Evolutionary conservation across 2,329 filamentous ascomycete species (phyloP).

Genomic region (Epichloe baconii): DNA sequence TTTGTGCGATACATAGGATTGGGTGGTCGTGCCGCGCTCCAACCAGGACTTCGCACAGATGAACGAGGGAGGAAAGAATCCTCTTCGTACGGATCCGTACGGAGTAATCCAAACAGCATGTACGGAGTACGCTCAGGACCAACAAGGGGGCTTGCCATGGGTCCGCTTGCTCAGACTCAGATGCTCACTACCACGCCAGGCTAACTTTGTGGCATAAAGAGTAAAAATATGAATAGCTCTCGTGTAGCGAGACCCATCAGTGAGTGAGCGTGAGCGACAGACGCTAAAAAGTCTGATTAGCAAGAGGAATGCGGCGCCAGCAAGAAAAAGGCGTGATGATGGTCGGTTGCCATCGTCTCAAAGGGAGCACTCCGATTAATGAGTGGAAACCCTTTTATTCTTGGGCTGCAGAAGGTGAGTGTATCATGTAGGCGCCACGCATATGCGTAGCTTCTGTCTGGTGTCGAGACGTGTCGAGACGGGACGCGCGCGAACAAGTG

Average conservation of each 20-base stretch:
- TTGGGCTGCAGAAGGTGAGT: neutral
- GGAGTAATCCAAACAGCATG: neutral
- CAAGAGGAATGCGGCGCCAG: constrained; percentile 2
- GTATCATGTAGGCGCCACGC: neutral
- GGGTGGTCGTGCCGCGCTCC: constrained; percentile 1
- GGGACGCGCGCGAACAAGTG: neutral
- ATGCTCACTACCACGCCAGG: neutral
- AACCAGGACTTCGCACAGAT: neutral
- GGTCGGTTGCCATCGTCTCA: neutral
- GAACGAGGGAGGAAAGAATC: too few species aligned
- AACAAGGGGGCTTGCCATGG: constrained; percentile 5
- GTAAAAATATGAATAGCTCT: neutral
- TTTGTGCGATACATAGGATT: neutral
- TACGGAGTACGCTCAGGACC: neutral
- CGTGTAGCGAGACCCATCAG: too few species aligned
- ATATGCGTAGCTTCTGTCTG: neutral
- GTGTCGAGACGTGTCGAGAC: neutral
- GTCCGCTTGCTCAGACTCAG: constrained; percentile 1
- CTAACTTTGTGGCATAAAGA: constrained; percentile 1
- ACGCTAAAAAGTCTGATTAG: constrained; percentile 3
- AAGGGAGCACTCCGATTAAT: neutral
- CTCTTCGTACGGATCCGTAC: neutral
- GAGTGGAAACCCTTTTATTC: neutral
- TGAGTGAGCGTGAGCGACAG: neutral
- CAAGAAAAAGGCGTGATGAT: neutral